phyloP scores from a whole-genome alignment of 2,329 filamentous ascomycete genomes.

The Plenodomus biglobosus region DNA sequence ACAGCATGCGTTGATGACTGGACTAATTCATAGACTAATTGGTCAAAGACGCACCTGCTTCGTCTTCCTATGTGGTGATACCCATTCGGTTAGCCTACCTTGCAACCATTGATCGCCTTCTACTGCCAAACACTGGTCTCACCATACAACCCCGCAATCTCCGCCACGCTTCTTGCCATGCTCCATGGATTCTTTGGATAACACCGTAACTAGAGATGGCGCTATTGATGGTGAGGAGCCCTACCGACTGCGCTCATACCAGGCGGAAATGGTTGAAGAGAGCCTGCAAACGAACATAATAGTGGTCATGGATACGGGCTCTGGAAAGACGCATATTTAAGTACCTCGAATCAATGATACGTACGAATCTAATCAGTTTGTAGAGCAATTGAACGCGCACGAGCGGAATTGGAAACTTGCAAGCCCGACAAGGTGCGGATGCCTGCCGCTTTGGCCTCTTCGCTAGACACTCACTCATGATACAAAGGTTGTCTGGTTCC shows the following conservation, averaged over 20 bases:
- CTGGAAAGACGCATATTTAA: constrained; percentile 52
- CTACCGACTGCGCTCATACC: constrained; percentile 49
- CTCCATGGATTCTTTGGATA: constrained; percentile 1
- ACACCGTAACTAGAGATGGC: neutral
- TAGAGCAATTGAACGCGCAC: constrained; percentile 49
- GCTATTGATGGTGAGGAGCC: constrained; percentile 3
- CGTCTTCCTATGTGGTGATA: neutral
- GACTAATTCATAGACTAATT: no score
- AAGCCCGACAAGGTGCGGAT: constrained; percentile 39
- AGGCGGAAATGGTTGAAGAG: constrained; percentile 53
- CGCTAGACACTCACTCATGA: constrained; percentile 4
- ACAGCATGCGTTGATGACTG: neutral
- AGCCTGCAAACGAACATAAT: constrained; percentile 51
- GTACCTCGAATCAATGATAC: neutral
- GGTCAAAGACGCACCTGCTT: neutral
- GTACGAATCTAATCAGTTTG: constrained; percentile 11
- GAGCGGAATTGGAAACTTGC: constrained; percentile 46
- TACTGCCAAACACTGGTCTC: neutral
- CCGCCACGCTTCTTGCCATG: neutral
- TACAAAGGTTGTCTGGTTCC: constrained; percentile 49
- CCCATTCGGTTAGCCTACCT: neutral
- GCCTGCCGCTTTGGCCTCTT: neutral
- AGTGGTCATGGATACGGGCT: constrained; percentile 54
- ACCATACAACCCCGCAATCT: neutral
- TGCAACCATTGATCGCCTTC: neutral